Evolutionary conservation across 2,329 filamentous ascomycete species (phyloP).

Genomic region (Hymenoscyphus infarciens): DNA sequence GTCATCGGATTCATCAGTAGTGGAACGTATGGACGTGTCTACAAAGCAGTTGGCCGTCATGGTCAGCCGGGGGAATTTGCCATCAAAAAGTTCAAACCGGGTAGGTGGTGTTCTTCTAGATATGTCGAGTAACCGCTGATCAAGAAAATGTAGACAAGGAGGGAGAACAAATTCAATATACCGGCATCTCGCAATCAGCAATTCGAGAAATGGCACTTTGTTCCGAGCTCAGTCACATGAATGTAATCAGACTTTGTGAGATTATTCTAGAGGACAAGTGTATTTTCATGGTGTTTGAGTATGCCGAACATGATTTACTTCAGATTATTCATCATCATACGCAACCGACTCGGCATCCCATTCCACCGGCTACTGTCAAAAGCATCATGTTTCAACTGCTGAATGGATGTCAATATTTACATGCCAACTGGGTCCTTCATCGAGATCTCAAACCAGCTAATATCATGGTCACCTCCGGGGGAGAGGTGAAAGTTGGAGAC

Average conservation of each 20-base stretch:
- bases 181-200: conserved; percentile 94
- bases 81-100: conserved; percentile 79
- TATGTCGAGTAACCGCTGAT: conserved; percentile 6
- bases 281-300: conserved; percentile 99
- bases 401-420: conserved; percentile 90
- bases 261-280: conserved; percentile 98
- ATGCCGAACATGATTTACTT: conserved; percentile 92
- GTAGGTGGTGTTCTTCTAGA: conserved; percentile 18
- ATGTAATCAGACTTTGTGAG: conserved; percentile 87
- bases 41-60: conserved; percentile 82
- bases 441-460: conserved; percentile 97
- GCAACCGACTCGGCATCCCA: conserved; percentile 80
- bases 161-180: conserved; percentile 90
- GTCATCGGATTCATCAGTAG: conserved; percentile 98
- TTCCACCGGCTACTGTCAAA: conserved; percentile 83
- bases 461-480: conserved; percentile 92
- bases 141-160: conserved; percentile 67
- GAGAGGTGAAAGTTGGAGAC: conserved; percentile 93
- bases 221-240: conserved; percentile 82
- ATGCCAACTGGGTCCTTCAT: conserved; percentile 95
- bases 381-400: conserved; percentile 95
- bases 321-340: conserved; percentile 98
- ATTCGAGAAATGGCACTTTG: conserved; percentile 97
- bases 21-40: conserved; percentile 95
- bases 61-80: conserved; percentile 79